Base-by-base conservation (phyloP, 495 filamentous ascomycete species). In the Tuber melanosporum region DNA sequence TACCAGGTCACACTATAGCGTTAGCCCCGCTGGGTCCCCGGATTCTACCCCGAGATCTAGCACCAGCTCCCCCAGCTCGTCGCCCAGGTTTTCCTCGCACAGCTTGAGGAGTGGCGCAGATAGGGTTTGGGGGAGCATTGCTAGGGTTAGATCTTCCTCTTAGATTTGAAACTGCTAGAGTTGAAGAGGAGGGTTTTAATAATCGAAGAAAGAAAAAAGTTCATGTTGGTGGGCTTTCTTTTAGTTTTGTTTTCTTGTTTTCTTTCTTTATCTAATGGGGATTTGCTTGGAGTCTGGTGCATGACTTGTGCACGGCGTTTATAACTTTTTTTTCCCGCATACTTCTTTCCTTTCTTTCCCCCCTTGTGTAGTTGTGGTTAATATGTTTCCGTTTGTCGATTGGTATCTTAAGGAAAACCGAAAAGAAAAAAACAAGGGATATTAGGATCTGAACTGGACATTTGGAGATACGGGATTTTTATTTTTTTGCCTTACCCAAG, bases 41-140 rank as follows among this genome's bases (percentile, higher is more conserved):
- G 73, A 75, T 26, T 42, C 73, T 22, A 82, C 73, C 6, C 80
- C 81, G 26, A 74, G 81, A 26, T 77, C 73, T 71, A 76, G 79
- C 20, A 77, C 76, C 32, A 75, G 76, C 43, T 73, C 78, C 1
- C 57, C 66, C 41, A 71, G 76, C 43, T 73, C 78, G 0, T 73
- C 71, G 26, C 36, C 76, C 36, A 42, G 74, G 26, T 82, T 82
- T 81, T 83, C 81, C 70, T 73, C 81, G 26, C 77, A 74, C 39
- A 82, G 81, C 44, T 47, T 80, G 36, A 83, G 74, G 76, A 79
- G 42, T 2, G 78, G 78, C 69, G 80, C 80, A 0, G 80, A 82
- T 74, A 82, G 74, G 36, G 79, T 82, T 42, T 82, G 80, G 80
- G 80, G 79, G 41, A 82, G 80, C 47, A 75, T 82, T 69, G 73